Conservation (phyloP, 1,139 yeast genomes). For the Pichia kudriavzevii region DNA sequence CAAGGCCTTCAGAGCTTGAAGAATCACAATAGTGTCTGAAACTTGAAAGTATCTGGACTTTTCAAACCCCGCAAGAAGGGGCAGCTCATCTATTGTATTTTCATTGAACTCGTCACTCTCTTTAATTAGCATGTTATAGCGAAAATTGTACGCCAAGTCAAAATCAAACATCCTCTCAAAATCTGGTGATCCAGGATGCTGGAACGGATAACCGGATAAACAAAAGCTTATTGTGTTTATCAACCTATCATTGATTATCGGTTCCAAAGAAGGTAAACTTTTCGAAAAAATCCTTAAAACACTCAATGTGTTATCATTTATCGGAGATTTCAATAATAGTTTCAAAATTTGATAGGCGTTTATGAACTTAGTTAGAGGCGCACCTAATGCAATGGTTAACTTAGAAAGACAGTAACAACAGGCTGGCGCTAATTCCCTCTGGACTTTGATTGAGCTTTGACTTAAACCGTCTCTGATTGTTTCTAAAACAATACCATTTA, state of each 20-base stretch:
- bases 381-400: conserved; percentile 84
- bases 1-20: conserved; percentile 67
- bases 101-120: conserved; percentile 42
- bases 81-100: conserved; percentile 14
- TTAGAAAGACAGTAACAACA: conserved; percentile 85
- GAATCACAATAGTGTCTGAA: conserved; percentile 36
- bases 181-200: conserved; percentile 84
- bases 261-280: conserved; percentile 74
- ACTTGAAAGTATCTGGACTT: conserved; percentile 34
- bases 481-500: conserved; percentile 72
- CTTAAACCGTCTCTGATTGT: conserved; percentile 77
- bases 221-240: conserved; percentile 68
- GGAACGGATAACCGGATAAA: conserved; percentile 75
- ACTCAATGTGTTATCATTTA: conserved; percentile 71
- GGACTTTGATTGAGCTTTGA: conserved; percentile 45
- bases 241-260: conserved; percentile 62
- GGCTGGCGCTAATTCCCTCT: conserved; percentile 78
- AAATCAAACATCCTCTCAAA: conserved; percentile 57
- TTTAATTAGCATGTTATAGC: conserved; percentile 63
- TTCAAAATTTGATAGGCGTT: conserved; percentile 71
- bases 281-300: conserved; percentile 62
- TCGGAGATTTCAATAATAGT: conserved; percentile 72
- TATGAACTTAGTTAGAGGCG: conserved; percentile 86
- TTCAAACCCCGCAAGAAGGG: conserved; percentile 19
- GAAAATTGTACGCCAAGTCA: conserved; percentile 63